Percentiles rank a stretch among this genome's conserved stretches.
phyloP scores from a whole-genome alignment of 306 rosid genomes.

The Malus sylvestris region DNA sequence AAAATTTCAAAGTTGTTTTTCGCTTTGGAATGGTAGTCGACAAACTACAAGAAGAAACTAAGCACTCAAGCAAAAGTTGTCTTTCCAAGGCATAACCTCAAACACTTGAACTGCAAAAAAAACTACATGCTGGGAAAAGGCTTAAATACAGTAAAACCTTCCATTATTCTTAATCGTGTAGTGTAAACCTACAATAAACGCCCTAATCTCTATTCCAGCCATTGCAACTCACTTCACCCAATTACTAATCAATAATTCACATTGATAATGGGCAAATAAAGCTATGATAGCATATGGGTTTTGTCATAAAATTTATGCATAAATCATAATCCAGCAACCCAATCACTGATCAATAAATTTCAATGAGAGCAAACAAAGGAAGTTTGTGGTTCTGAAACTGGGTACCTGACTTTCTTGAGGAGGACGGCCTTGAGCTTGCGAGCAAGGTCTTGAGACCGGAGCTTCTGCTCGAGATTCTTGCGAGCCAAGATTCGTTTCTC shows the following conservation, averaged over 20 bases:
- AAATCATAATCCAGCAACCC: too few species aligned
- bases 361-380: not conserved
- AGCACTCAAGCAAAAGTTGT: not conserved
- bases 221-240: not conserved
- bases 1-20: not conserved
- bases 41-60: not conserved
- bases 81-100: not conserved
- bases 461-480: slow-evolving; percentile 50
- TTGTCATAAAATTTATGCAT: not conserved
- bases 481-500: slow-evolving; percentile 78
- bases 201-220: not conserved
- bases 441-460: slow-evolving; percentile 69
- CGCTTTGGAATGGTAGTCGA: not conserved
- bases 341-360: too few species aligned
- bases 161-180: not conserved
- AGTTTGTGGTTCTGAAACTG: not conserved
- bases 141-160: not conserved
- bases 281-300: not conserved
- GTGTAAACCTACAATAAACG: not conserved
- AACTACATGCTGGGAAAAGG: not conserved
- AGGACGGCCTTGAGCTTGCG: slow-evolving; percentile 71
- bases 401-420: slow-evolving; percentile 82
- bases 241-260: not conserved
- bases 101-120: not conserved
- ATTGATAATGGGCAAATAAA: not conserved